Base-by-base conservation (phyloP, 2,329 filamentous ascomycete species). In the Malbranchea cinnamomea region DNA sequence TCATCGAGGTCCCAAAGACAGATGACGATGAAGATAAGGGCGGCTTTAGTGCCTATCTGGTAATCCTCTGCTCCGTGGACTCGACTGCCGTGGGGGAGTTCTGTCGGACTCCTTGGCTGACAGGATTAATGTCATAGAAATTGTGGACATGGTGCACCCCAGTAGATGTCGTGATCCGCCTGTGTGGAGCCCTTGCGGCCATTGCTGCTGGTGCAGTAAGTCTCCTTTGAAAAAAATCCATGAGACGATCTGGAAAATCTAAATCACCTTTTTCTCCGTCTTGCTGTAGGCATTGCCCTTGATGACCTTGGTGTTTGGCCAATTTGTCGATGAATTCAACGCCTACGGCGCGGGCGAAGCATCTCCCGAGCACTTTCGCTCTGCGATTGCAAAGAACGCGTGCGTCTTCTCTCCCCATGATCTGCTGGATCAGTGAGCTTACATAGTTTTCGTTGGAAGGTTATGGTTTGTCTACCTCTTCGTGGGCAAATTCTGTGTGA, bases 381-480 rank as follows among this genome's bases (percentile, higher is more conserved):
- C 45, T n/a, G 46, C 56, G 17, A 40, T 57, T 17, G 50, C 50
- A 33, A 50, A 50, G 26, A 52, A 47, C 33, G 50, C 68, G 2
- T 37, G 18, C 21, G 32, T 26, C 9, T 11, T 20, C 20, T 15
- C 7, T 18, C 4, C 8, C 8, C n/a, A 25, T 8, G 5, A 4
- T 6, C 26, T 17, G 5, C 3, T 6, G 10, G 26, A 16, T 16
- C 6, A n/a, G n/a, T n/a, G n/a, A n/a, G n/a, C n/a, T n/a, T n/a
- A n/a, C n/a, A n/a, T n/a, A n/a, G n/a, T n/a, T n/a, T n/a, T n/a
- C n/a, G 4, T 11, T 18, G 6, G 15, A 26, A 37, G 35, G 4
- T 54, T 84, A 0, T 80, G 74, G 49, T 72, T 83, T 43, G 67
- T 83, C 32, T 71, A 71, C 32, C 58, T 84, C 5, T 84, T 83